Percentiles rank a stretch among this genome's conserved stretches.
phyloP scores from a whole-genome alignment of 306 rosid genomes.

The Fragaria iinumae region DNA sequence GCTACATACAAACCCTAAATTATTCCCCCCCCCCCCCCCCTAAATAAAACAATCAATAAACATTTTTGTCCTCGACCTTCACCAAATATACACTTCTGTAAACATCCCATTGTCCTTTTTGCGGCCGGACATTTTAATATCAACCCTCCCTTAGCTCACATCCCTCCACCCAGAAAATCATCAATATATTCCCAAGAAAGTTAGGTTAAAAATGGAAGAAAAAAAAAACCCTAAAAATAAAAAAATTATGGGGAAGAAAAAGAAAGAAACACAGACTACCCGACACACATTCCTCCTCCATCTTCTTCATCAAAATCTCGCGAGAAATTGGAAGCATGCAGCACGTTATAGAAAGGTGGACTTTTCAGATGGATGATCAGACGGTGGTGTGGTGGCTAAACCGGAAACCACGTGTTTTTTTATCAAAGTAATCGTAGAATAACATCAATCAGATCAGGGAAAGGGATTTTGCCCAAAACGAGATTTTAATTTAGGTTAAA shows the following conservation, averaged over 20 bases:
- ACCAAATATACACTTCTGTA: conserved; percentile 10
- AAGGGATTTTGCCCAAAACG: conserved; percentile 23
- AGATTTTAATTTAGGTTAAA: conserved; percentile 22
- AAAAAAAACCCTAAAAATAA: background rate
- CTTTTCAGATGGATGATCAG: conserved; percentile 15
- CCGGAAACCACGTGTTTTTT: conserved; percentile 44
- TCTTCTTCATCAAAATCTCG: conserved; percentile 3
- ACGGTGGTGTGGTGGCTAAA: conserved; percentile 28
- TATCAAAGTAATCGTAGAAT: conserved; percentile 38
- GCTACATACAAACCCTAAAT: background rate
- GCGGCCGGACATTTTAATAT: conserved; percentile 24
- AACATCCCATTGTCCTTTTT: conserved; percentile 8
- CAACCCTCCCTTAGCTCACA: conserved; percentile 13
- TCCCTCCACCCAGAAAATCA: conserved; percentile 9
- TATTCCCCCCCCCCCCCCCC: no score
- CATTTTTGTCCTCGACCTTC: background rate
- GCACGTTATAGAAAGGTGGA: conserved; percentile 36
- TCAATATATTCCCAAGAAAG: conserved; percentile 9
- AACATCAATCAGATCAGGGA: conserved; percentile 15
- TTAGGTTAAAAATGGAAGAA: conserved; percentile 7
- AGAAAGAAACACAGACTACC: background rate
- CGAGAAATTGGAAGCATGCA: conserved; percentile 32
- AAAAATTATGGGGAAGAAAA: background rate
- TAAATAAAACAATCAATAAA: background rate
- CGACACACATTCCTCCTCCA: conserved; percentile 4